Conservation (phyloP, 805 yeast genomes). For the Lipomyces orientalis region DNA sequence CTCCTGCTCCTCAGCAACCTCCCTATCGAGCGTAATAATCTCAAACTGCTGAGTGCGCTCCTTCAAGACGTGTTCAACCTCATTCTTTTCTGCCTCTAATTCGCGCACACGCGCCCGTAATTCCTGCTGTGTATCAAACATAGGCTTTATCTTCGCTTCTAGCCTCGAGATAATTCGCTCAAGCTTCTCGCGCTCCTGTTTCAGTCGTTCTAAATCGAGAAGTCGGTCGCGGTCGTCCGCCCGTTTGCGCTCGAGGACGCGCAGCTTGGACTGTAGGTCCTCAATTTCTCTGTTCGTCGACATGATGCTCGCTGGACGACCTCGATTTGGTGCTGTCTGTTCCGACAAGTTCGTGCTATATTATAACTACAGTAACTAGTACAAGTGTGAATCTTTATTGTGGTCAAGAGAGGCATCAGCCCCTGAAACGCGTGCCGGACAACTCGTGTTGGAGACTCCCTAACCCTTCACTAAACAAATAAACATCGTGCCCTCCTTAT, state of each 20-base stretch:
- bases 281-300: constrained; percentile 9
- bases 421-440: no score
- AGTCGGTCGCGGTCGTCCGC: constrained; percentile 40
- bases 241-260: constrained; percentile 36
- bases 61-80: constrained; percentile 33
- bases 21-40: constrained; percentile 45
- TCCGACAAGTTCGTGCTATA: background rate
- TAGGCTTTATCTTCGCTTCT: constrained; percentile 42
- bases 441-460: no score
- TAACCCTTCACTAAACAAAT: no score
- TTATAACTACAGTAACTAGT: no score
- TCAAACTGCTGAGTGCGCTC: constrained; percentile 43
- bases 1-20: constrained; percentile 47
- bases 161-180: constrained; percentile 41
- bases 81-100: constrained; percentile 34
- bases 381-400: no score
- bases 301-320: background rate
- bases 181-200: constrained; percentile 39
- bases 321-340: no score
- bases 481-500: no score
- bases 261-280: constrained; percentile 27
- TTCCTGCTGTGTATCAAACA: constrained; percentile 43
- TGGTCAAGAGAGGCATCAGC: no score
- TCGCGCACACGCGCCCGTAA: constrained; percentile 35
- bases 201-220: constrained; percentile 27